Base-by-base conservation (phyloP, 768 basidiomycete species). In the Cantharellus anzutake region DNA sequence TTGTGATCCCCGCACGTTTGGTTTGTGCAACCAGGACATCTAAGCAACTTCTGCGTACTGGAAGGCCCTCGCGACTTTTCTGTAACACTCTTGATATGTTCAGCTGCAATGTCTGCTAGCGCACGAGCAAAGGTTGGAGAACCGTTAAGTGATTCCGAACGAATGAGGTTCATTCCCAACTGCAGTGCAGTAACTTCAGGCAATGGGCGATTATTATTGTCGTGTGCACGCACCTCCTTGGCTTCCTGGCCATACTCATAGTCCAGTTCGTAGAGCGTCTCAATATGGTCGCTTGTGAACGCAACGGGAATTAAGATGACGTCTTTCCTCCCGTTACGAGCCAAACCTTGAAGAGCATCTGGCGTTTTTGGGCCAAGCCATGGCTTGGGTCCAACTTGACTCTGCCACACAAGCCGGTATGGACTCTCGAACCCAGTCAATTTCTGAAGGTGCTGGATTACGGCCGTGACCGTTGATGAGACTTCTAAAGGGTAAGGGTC, bases 281-380 rank as follows among this genome's bases (percentile, higher is more conserved):
- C 96, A 67, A 99, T 98, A 69, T 99, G 96, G 71, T 99, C 96
- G 69, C 86, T 92, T 11, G 96, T 99, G 73, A 99, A 99, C 35
- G 96, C 96, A 63, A 99, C 92, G 0, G 96, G 96, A 4, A 99
- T 81, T 42, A 98, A 73, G 60, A 97, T 67, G 41, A 73, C 65
- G 61, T 76, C 69, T 63, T 74, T 74, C 60, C 72, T 64, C 4
- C 74, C 74, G 37, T 67, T 67, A 67, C 72, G 70, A 38, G 70
- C 71, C 34, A 72, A 66, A 0, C 75, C 75, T 64, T 96, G 90
- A 68, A 99, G 73, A 51, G 92, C 87, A 58, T 89, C 91, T 16
- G 79, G 75, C 2, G 96, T 99, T 70, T 97, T 92, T 74, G 90
- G 91, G 3, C 96, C 96, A 80, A 98, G 88, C 96, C 96, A 98